A percentile compares a stretch with the other conserved stretches of the same genome.
These are phyloP conservation scores for Ophiostoma pallidulum DNA, from an alignment of 2,329 filamentous ascomycete species.

Conservation along the genomic window DNA sequence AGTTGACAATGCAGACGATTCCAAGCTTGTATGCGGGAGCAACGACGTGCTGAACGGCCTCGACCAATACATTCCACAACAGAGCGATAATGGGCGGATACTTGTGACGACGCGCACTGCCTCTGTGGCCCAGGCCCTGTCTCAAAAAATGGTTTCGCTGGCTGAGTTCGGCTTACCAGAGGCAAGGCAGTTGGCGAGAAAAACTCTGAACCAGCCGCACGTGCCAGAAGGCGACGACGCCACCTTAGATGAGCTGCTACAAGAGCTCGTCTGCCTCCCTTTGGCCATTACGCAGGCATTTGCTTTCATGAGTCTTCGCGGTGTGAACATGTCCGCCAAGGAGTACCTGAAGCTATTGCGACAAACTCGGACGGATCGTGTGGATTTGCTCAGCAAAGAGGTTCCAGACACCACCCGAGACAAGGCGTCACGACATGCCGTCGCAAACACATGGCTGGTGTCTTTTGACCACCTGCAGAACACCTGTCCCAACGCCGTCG, in stretches of 20 bases:
- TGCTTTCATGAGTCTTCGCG: slow-evolving; percentile 28
- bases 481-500: slow-evolving; percentile 22
- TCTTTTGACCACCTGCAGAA: slow-evolving; percentile 30
- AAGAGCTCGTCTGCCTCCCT: slow-evolving; percentile 29
- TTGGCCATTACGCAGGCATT: slow-evolving; percentile 32
- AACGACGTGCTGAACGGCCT: slow-evolving; percentile 15
- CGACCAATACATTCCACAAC: slow-evolving; percentile 24
- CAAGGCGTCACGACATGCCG: slow-evolving; percentile 23
- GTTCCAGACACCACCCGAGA: slow-evolving; percentile 27
- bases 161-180: slow-evolving; percentile 20
- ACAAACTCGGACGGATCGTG: slow-evolving; percentile 23
- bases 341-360: slow-evolving; percentile 28
- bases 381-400: slow-evolving; percentile 25
- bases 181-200: not conserved
- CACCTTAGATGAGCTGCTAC: not conserved
- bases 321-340: slow-evolving; percentile 17
- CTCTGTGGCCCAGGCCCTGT: slow-evolving; percentile 15
- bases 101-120: slow-evolving; percentile 30
- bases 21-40: slow-evolving; percentile 19
- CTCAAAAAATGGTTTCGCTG: slow-evolving; percentile 15
- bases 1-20: slow-evolving; percentile 34
- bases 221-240: not conserved
- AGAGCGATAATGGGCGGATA: slow-evolving; percentile 23
- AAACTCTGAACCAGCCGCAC: slow-evolving; percentile 19
- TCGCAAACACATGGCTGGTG: slow-evolving; percentile 31